Evolutionary conservation across 202 grass and related monocot species (phyloP).

Genomic region (Miscanthus sacchariflorus): DNA sequence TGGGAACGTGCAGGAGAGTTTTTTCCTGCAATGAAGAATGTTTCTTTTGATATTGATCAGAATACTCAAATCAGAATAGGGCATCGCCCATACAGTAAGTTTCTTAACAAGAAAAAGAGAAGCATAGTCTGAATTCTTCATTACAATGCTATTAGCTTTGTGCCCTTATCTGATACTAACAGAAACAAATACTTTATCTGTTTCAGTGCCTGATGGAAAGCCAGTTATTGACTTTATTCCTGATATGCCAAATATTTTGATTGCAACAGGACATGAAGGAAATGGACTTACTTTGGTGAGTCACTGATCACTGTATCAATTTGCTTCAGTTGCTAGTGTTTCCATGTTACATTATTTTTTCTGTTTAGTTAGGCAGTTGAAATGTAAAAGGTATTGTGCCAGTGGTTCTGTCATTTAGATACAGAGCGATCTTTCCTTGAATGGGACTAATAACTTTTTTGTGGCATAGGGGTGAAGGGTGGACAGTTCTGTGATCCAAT

Average conservation of each 20-base stretch:
- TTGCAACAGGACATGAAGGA: constrained; percentile 97
- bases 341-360: constrained; percentile 15
- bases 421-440: background rate
- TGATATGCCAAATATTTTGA: constrained; percentile 76
- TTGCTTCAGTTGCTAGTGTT: constrained; percentile 23
- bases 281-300: constrained; percentile 94
- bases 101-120: background rate
- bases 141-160: constrained; percentile 20
- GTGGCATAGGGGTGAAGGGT: background rate
- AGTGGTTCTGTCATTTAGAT: background rate
- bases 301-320: constrained; percentile 9
- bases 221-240: constrained; percentile 93
- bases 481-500: background rate
- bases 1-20: constrained; percentile 86
- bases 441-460: background rate
- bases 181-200: constrained; percentile 24
- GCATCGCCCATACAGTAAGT: constrained; percentile 91
- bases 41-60: constrained; percentile 62
- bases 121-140: constrained; percentile 32
- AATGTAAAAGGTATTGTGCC: background rate
- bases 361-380: constrained; percentile 32
- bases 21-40: constrained; percentile 75
- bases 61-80: constrained; percentile 81
- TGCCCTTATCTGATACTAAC: constrained; percentile 25
- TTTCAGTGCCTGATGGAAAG: constrained; percentile 97